phyloP scores from a whole-genome alignment of 2,329 filamentous ascomycete genomes.

The Trichoderma asperellum region DNA sequence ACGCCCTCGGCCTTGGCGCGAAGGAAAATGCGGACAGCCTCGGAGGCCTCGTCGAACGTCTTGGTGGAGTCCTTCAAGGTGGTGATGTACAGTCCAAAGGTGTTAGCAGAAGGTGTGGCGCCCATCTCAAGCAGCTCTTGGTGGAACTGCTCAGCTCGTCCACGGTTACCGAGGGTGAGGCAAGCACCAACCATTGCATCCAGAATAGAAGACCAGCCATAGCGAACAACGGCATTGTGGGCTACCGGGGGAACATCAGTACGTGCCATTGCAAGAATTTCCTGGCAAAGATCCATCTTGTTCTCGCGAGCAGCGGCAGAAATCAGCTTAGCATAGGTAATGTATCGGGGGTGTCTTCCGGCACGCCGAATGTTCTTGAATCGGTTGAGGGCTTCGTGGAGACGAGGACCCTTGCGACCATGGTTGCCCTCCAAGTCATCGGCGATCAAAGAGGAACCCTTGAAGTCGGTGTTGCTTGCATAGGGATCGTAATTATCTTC shows the following conservation, averaged over 20 bases:
- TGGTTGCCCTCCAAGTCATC: conserved; percentile 84
- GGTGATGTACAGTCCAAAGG: conserved; percentile 98
- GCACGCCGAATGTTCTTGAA: conserved; percentile 93
- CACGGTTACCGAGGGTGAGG: conserved; percentile 79
- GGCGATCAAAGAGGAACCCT: conserved; percentile 86
- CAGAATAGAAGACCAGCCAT: conserved; percentile 94
- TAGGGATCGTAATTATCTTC: conserved; percentile 93
- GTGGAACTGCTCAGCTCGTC: conserved; percentile 82
- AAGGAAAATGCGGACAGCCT: conserved; percentile 96
- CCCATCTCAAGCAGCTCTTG: conserved; percentile 91
- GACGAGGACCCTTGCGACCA: conserved; percentile 70
- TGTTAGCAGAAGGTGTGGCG: conserved; percentile 91
- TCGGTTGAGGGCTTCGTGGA: conserved; percentile 79
- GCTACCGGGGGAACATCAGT: conserved; percentile 82
- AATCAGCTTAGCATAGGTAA: conserved; percentile 96
- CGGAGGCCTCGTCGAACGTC: conserved; percentile 96
- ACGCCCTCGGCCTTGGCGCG: conserved; percentile 92
- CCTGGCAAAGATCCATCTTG: conserved; percentile 79
- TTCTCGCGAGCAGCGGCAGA: conserved; percentile 83
- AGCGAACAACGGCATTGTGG: conserved; percentile 85
- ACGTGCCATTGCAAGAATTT: conserved; percentile 87
- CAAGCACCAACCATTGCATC: conserved; percentile 96
- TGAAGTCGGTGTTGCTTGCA: conserved; percentile 86
- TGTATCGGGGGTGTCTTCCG: conserved; percentile 90
- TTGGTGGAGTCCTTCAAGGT: conserved; percentile 96